Percentiles rank a stretch among this genome's conserved stretches.
These are phyloP conservation scores for Pythium grandisporangium DNA, from an alignment of 352 stramenopile genomes.

Conservation along the genomic window DNA sequence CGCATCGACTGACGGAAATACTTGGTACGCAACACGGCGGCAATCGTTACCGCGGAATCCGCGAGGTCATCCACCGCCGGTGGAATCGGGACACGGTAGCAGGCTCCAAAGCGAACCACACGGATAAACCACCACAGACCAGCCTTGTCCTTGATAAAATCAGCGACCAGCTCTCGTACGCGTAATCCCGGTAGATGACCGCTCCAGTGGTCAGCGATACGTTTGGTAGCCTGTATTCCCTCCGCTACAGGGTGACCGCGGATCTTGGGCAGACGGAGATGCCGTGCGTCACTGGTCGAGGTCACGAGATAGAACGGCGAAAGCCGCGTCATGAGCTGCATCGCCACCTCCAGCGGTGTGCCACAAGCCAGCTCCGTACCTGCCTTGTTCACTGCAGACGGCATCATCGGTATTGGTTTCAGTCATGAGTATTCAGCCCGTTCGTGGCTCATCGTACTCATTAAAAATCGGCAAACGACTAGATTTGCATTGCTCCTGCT, in stretches of 20 bases:
- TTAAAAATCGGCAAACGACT: too few relatives aligned
- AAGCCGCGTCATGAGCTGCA: constrained; percentile 10
- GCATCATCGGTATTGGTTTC: too few relatives aligned
- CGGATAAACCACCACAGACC: constrained; percentile 67
- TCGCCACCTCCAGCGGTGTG: constrained; percentile 8
- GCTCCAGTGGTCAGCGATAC: constrained; percentile 57
- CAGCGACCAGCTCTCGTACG: constrained; percentile 40
- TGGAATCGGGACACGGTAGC: constrained; percentile 21
- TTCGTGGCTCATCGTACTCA: too few relatives aligned
- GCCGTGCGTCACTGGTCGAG: constrained; percentile 15
- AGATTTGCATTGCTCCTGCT: too few relatives aligned
- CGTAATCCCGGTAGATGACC: constrained; percentile 44
- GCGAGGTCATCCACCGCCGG: constrained; percentile 11
- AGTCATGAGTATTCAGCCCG: too few relatives aligned
- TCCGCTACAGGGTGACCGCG: constrained; percentile 44
- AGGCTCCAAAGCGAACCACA: constrained; percentile 41
- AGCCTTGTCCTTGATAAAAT: constrained; percentile 60
- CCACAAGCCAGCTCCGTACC: too few relatives aligned
- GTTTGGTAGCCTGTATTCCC: constrained; percentile 28
- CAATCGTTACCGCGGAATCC: constrained; percentile 16
- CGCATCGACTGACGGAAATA: constrained; percentile 19
- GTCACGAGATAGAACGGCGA: constrained; percentile 15
- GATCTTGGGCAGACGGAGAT: constrained; percentile 34
- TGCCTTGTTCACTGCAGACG: too few relatives aligned
- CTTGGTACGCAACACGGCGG: constrained; percentile 30